Percentiles rank a stretch among this genome's conserved stretches.
phyloP scores from a whole-genome alignment of 1,284 basidiomycete genomes.

The Ceratobasidium sp. region DNA sequence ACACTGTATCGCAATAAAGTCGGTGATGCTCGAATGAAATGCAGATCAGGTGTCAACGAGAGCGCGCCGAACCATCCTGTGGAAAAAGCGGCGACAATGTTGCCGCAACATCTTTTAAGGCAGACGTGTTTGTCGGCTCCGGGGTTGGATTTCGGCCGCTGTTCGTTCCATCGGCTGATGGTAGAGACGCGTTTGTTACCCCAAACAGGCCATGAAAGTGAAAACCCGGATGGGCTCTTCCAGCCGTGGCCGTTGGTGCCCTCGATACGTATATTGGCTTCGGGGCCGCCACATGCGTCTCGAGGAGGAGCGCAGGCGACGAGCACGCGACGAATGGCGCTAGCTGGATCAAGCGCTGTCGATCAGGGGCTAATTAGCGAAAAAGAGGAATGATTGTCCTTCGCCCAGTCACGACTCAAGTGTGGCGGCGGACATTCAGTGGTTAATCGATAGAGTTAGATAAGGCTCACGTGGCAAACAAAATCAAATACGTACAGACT shows the following conservation, averaged over 20 bases:
- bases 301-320: too few species aligned
- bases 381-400: not conserved
- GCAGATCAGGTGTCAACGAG: not conserved
- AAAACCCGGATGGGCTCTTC: constrained; percentile 12
- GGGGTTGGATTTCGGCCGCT: constrained; percentile 12
- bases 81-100: not conserved
- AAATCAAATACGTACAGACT: constrained; percentile 12
- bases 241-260: constrained; percentile 11
- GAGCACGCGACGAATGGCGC: too few species aligned
- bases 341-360: not conserved
- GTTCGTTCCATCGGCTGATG: constrained; percentile 19
- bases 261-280: not conserved
- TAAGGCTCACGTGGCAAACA: constrained; percentile 30
- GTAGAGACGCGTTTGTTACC: not conserved
- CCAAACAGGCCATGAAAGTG: not conserved
- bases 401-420: not conserved
- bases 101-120: constrained; percentile 13
- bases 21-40: not conserved
- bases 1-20: not conserved
- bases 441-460: constrained; percentile 6
- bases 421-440: not conserved
- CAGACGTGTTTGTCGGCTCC: constrained; percentile 21
- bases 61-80: constrained; percentile 14
- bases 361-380: not conserved
- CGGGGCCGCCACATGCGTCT: not conserved